phyloP scores from a whole-genome alignment of 2,329 filamentous ascomycete genomes.

The Aulographum hederae region DNA sequence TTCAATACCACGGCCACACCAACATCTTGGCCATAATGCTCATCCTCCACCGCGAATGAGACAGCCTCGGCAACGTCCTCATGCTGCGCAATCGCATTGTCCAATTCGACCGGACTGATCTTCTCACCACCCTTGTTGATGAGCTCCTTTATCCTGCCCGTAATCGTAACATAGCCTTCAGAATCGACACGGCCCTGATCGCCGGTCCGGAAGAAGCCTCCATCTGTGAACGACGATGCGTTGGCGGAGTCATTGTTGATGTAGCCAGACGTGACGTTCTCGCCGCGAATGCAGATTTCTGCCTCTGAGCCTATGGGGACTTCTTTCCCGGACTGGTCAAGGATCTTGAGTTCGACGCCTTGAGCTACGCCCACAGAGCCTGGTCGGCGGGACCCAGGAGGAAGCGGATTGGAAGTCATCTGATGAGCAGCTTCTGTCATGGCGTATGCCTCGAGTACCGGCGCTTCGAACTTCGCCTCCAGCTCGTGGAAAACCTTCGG shows the following conservation, averaged over 20 bases:
- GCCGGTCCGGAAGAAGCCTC: conserved; percentile 75
- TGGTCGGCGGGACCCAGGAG: conserved; percentile 55
- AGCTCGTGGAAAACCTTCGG: conserved; percentile 68
- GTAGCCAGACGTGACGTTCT: conserved; percentile 73
- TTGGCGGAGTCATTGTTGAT: conserved; percentile 70
- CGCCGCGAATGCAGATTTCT: conserved; percentile 67
- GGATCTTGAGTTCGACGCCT: conserved; percentile 65
- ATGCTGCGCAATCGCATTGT: conserved; percentile 63
- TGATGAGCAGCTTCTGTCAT: conserved; percentile 85
- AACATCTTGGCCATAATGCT: conserved; percentile 69
- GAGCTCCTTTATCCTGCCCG: conserved; percentile 81
- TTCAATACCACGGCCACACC: conserved; percentile 62
- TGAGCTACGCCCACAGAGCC: conserved; percentile 71
- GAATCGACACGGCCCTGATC: conserved; percentile 68
- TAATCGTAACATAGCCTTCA: conserved; percentile 72
- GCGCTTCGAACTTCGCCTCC: conserved; percentile 56
- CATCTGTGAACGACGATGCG: conserved; percentile 49
- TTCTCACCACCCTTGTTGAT: conserved; percentile 87
- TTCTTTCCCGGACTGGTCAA: conserved; percentile 50
- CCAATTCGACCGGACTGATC: conserved; percentile 73
- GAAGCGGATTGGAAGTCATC: conserved; percentile 50
- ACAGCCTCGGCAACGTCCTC: conserved; percentile 60
- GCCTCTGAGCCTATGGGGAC: conserved; percentile 52
- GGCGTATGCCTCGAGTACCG: conserved; percentile 76
- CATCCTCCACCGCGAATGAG: conserved; percentile 66